phyloP scores from a whole-genome alignment of 768 basidiomycete species.

The Hirschioporus abietinus region DNA sequence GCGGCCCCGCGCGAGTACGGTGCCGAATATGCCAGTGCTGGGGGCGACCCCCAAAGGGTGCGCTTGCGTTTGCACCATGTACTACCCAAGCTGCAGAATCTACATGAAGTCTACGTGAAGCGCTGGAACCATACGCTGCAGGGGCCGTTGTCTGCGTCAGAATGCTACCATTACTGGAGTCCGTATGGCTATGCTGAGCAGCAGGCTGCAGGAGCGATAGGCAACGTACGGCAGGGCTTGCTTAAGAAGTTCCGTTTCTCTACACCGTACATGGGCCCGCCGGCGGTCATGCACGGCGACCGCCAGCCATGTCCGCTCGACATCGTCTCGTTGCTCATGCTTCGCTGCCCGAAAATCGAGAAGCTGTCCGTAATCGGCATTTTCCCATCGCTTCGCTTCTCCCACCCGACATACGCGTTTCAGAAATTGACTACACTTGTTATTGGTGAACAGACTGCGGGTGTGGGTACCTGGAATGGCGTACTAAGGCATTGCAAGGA shows the following conservation, averaged over 20 bases:
- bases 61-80: slow-evolving; percentile 2
- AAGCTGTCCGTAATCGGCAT: slow-evolving; percentile 1
- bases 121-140: slow-evolving; percentile 1
- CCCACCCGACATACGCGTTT: slow-evolving; percentile 4
- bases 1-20: background rate
- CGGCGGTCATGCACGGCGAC: slow-evolving; percentile 4
- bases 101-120: background rate
- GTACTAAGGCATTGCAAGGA: background rate
- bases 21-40: background rate
- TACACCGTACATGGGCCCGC: background rate
- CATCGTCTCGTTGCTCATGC: slow-evolving; percentile 2
- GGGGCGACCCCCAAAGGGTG: background rate
- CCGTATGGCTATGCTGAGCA: background rate
- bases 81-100: slow-evolving; percentile 3
- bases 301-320: slow-evolving; percentile 5
- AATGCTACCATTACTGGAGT: slow-evolving; percentile 6
- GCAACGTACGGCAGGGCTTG: background rate
- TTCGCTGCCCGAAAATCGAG: slow-evolving; percentile 1
- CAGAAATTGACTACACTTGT: background rate
- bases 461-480: background rate
- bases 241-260: background rate
- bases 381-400: slow-evolving; percentile 3
- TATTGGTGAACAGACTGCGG: slow-evolving; percentile 2
- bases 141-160: slow-evolving; percentile 2
- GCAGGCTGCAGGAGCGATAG: background rate